phyloP scores from a whole-genome alignment of 2,329 filamentous ascomycete genomes.

The Zymoseptoria passerinii region DNA sequence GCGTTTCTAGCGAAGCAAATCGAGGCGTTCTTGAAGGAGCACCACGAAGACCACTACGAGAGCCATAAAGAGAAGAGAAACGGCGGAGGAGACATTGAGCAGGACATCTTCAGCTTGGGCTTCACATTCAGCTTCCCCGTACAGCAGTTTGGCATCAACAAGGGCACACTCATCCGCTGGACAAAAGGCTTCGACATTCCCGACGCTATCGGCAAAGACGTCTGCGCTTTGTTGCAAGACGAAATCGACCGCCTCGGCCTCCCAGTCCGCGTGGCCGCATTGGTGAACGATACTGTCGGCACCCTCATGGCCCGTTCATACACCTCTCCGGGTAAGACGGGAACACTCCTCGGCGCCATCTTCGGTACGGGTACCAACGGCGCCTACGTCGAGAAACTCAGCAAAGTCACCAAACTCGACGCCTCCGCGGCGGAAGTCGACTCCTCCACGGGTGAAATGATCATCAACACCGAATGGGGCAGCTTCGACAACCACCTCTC shows the following conservation, averaged over 20 bases:
- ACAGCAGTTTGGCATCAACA: constrained; percentile 89
- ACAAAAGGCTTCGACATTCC: constrained; percentile 97
- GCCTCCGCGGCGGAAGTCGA: constrained; percentile 56
- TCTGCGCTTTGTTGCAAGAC: constrained; percentile 77
- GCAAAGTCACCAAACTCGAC: constrained; percentile 57
- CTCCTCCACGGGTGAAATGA: constrained; percentile 80
- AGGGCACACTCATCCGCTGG: constrained; percentile 89
- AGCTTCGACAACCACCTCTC: constrained; percentile 92
- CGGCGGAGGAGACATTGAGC: constrained; percentile 53
- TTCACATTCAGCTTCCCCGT: constrained; percentile 99
- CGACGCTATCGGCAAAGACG: constrained; percentile 90
- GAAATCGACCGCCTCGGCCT: constrained; percentile 82
- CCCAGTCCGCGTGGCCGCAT: constrained; percentile 86
- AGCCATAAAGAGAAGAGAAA: constrained; percentile 41
- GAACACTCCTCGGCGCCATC: constrained; percentile 86
- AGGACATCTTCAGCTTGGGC: constrained; percentile 84
- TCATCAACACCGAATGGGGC: constrained; percentile 97
- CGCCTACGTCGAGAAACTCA: constrained; percentile 87
- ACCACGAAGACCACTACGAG: constrained; percentile 82
- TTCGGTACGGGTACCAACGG: constrained; percentile 98
- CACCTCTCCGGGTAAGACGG: constrained; percentile 77
- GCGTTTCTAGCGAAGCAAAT: constrained; percentile 89
- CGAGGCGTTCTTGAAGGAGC: constrained; percentile 73
- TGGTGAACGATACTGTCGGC: constrained; percentile 96
- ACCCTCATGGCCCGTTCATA: constrained; percentile 97